These are phyloP conservation scores for Fragilaria crotonensis DNA, from an alignment of 108 stramenopile species.

Conservation along the genomic window DNA sequence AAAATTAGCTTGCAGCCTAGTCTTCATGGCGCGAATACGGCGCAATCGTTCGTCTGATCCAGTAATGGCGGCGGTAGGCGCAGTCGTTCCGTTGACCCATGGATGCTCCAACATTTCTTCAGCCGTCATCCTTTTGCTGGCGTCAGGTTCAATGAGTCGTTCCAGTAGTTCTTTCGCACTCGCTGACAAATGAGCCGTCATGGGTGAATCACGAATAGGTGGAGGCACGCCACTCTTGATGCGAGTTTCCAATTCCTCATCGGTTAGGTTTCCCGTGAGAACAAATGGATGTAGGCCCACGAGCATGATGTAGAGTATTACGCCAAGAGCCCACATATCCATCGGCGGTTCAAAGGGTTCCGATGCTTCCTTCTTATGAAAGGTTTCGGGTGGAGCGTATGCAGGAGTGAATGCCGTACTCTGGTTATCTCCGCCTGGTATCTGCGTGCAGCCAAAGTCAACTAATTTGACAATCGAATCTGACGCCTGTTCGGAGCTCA, in stretches of 20 bases:
- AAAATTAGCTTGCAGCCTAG: conserved; percentile 37
- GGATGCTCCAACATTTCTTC: conserved; percentile 84
- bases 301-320: conserved; percentile 69
- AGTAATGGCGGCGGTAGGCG: conserved; percentile 53
- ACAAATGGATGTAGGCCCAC: conserved; percentile 66
- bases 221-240: conserved; percentile 28
- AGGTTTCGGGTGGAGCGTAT: conserved; percentile 32
- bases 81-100: conserved; percentile 81
- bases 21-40: conserved; percentile 36
- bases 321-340: conserved; percentile 64
- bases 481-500: conserved; percentile 40
- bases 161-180: conserved; percentile 63
- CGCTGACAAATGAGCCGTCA: conserved; percentile 46
- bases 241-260: conserved; percentile 53
- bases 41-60: conserved; percentile 50
- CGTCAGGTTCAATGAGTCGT: conserved; percentile 62
- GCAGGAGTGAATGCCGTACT: conserved; percentile 29
- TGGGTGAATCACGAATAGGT: conserved; percentile 26
- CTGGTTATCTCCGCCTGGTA: conserved; percentile 23
- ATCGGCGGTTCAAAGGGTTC: conserved; percentile 74
- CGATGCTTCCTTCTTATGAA: conserved; percentile 7
- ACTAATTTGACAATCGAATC: conserved; percentile 68
- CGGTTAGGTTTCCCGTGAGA: conserved; percentile 4
- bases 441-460: conserved; percentile 78
- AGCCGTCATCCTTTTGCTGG: conserved; percentile 58